A percentile compares a stretch with the other conserved stretches of the same genome.
Conservation (phyloP, 106 monocot genomes). For the Dendrobium chrysotoxum region DNA sequence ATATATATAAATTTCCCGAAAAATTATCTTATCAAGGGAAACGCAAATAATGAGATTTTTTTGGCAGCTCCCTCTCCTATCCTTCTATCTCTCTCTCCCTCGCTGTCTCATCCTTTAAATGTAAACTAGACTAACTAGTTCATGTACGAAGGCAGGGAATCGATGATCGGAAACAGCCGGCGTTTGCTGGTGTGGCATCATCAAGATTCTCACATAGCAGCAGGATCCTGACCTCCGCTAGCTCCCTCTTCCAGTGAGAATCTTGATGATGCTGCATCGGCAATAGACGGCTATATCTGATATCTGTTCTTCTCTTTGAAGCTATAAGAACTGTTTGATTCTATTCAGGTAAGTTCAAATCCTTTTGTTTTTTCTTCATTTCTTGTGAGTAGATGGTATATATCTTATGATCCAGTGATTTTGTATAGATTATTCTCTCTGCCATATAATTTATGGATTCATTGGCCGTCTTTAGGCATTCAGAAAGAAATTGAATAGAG, state of each 20-base stretch:
- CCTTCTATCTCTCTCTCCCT: no score
- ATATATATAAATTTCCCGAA: no score
- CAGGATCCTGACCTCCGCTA: background rate
- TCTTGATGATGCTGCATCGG: conserved; percentile 9
- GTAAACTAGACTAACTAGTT: background rate
- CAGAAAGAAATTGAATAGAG: no score
- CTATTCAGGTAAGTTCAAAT: no score
- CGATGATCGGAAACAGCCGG: background rate
- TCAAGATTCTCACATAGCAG: background rate
- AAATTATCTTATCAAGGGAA: no score
- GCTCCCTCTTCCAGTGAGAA: background rate
- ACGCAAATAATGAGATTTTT: background rate
- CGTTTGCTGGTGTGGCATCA: conserved; percentile 1
- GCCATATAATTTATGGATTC: no score
- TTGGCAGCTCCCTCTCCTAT: background rate
- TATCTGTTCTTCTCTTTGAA: background rate
- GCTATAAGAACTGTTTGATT: no score
- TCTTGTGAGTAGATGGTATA: no score
- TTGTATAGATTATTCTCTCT: no score
- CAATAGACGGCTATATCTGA: background rate
- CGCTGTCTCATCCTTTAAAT: background rate
- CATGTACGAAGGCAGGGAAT: background rate
- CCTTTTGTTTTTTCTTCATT: no score
- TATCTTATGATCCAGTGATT: no score
- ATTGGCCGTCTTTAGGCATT: no score